Evolutionary conservation across 768 basidiomycete species (phyloP), one percentile per base, ranked within the genome.

Genomic region (Suillus americanus): DNA sequence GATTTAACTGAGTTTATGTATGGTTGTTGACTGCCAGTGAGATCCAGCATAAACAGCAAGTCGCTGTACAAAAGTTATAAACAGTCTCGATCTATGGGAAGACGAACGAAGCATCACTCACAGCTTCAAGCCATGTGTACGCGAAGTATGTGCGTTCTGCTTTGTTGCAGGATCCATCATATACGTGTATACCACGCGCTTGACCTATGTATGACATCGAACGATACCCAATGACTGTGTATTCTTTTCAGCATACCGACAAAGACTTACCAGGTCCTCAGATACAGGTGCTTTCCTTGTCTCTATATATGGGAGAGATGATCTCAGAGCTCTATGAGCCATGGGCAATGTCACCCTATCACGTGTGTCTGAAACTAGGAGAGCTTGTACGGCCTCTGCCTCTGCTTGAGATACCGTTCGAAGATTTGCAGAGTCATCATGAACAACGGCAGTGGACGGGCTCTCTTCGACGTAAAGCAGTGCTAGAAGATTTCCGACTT

Each of bases 21-120:
- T 13, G 73, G 74, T 6, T 75, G 75, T 67, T 82, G 80, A 54
- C 78, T 79, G 4, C 82, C 84, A 5, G 85, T 86, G 50, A 79
- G 80, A 72, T 85, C 84, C 68, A 83, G 78, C 25, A 85, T 74
- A 72, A 85, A 85, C 5, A 83, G 78, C 14, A 85, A 74, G 66
- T 85, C 84, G 5, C 76, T 66, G 45, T 50, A 41, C 38, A 45
- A 14, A 25, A 8, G 40, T 40, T 4, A n/a, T 62, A 18, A 61
- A 13, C 30, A 14, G 33, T 33, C 40, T 25, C 35, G 4, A 38
- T 20, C 16, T 3, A 37, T 33, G 28, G 9, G 7, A n/a, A 38
- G n/a, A 18, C 37, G n/a, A n/a, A 9, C 30, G 10, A 56, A 37
- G 61, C 7, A 18, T 60, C 50, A 38, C 61, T 62, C 54, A 62